phyloP scores from a whole-genome alignment of 805 yeast genomes.

The Ogataea dorogensis region DNA sequence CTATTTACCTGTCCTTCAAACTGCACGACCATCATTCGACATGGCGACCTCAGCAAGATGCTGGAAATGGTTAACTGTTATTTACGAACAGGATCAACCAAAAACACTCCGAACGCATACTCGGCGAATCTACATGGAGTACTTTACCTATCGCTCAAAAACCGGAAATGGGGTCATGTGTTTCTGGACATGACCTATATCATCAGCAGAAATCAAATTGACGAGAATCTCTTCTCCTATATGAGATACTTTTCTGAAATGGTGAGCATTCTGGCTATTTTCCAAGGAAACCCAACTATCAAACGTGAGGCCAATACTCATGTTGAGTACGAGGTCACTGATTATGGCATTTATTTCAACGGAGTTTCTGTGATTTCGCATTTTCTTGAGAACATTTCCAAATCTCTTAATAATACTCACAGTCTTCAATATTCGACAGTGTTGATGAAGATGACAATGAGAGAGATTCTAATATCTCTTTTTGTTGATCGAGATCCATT shows the following conservation, averaged over 20 bases:
- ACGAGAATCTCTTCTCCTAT: slow-evolving; percentile 44
- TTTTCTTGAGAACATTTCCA: slow-evolving; percentile 53
- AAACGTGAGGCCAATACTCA: slow-evolving; percentile 75
- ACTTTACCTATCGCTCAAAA: slow-evolving; percentile 47
- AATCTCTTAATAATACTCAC: slow-evolving; percentile 36
- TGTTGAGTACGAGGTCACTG: slow-evolving; percentile 87
- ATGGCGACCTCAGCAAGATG: slow-evolving; percentile 63
- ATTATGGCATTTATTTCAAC: slow-evolving; percentile 71
- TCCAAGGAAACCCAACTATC: slow-evolving; percentile 76
- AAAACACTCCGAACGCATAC: slow-evolving; percentile 37
- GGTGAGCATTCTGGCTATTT: slow-evolving; percentile 61
- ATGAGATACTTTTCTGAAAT: slow-evolving; percentile 53
- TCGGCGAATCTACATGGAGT: slow-evolving; percentile 38
- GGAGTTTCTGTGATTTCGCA: slow-evolving; percentile 67
- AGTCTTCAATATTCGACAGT: slow-evolving; percentile 8
- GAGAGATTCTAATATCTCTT: slow-evolving; percentile 13
- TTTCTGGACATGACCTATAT: slow-evolving; percentile 79
- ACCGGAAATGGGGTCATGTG: slow-evolving; percentile 74
- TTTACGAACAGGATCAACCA: slow-evolving; percentile 50
- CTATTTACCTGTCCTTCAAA: slow-evolving; percentile 87
- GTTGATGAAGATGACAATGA: slow-evolving; percentile 12
- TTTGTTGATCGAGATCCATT: slow-evolving; percentile 14
- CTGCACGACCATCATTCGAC: slow-evolving; percentile 58
- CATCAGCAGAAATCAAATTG: slow-evolving; percentile 63
- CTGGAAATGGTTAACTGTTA: slow-evolving; percentile 63